These are phyloP conservation scores for Alternaria gaisen DNA, from an alignment of 2,329 filamentous ascomycete genomes.

Conservation along the genomic window DNA sequence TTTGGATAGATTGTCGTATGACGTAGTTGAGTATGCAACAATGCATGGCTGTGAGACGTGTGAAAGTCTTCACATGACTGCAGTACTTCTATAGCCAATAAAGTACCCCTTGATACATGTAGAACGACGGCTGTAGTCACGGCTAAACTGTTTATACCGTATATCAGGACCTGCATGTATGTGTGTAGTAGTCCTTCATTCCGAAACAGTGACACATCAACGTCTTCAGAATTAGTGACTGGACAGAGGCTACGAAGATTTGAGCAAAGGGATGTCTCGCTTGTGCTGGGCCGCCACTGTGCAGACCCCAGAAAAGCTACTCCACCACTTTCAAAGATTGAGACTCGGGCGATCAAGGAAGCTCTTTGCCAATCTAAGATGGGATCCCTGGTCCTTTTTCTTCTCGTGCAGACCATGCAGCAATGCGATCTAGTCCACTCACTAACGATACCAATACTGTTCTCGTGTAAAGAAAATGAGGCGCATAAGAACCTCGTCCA, in stretches of 20 bases:
- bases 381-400: not conserved
- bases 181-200: slow-evolving; percentile 1
- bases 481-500: not conserved
- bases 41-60: not conserved
- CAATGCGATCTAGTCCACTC: not conserved
- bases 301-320: not conserved
- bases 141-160: not conserved
- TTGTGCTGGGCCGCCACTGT: not conserved
- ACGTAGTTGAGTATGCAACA: not conserved
- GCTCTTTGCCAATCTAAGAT: not conserved
- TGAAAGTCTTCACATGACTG: not conserved
- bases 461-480: not conserved
- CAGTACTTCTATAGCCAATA: not conserved
- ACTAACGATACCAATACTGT: not conserved
- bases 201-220: not conserved
- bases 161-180: not conserved
- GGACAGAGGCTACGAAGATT: not conserved
- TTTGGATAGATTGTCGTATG: not conserved
- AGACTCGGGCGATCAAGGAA: not conserved
- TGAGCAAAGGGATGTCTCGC: not conserved
- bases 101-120: not conserved
- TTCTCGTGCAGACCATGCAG: not conserved
- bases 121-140: not conserved
- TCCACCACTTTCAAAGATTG: not conserved
- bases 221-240: not conserved